Conservation (phyloP, 305 asterid species). For the Rubia balearica region DNA sequence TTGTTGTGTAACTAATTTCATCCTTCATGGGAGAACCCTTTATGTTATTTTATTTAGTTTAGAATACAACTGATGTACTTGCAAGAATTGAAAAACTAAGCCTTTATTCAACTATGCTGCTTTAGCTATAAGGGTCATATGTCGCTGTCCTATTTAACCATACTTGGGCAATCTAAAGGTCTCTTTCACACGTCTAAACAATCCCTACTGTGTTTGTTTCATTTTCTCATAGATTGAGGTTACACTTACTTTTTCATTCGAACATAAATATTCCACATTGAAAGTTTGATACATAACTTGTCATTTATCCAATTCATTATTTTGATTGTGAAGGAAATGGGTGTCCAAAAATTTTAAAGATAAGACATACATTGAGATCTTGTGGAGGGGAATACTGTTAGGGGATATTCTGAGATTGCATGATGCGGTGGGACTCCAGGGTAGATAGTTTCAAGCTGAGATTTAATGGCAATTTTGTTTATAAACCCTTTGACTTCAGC, state of each 20-base stretch:
- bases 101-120: not conserved
- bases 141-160: not conserved
- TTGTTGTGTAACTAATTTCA: not conserved
- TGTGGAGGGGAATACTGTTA: conserved; percentile 75
- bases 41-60: not conserved
- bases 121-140: not conserved
- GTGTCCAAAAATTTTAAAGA: conserved; percentile 83
- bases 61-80: not conserved
- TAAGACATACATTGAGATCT: conserved; percentile 75
- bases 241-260: no score
- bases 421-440: conserved; percentile 99
- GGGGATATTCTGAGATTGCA: conserved; percentile 79
- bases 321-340: conserved; percentile 60
- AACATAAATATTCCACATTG: no score
- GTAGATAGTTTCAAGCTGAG: conserved; percentile 92
- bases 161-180: not conserved
- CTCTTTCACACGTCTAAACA: not conserved
- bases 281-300: not conserved
- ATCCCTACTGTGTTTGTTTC: not conserved
- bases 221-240: not conserved
- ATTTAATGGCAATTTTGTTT: conserved; percentile 17
- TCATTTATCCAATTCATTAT: no score
- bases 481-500: conserved; percentile 6
- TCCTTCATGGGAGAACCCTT: not conserved
- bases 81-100: not conserved